Percentiles rank a stretch among this genome's conserved stretches.
phyloP scores from a whole-genome alignment of 1,284 basidiomycete species.

The Ceratobasidium sp. region DNA sequence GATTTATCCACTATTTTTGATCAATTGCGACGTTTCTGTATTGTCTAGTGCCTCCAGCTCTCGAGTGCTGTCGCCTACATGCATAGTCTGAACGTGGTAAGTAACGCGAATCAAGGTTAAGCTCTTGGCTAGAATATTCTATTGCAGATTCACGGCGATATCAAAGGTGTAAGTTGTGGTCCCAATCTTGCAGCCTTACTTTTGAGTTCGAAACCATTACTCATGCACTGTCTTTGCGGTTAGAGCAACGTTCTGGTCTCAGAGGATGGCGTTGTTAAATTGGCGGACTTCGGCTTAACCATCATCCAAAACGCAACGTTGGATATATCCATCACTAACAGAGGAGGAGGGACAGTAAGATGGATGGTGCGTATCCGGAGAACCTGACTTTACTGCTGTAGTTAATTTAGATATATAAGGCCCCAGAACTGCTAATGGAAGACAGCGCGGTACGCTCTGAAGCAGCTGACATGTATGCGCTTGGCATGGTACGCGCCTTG shows the following conservation, averaged over 20 bases:
- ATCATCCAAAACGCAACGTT: not conserved
- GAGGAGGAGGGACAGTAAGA: constrained; percentile 12
- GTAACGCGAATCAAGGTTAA: not conserved
- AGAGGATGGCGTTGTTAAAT: constrained; percentile 1
- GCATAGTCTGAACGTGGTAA: constrained; percentile 14
- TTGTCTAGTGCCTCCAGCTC: constrained; percentile 5
- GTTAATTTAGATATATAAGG: not conserved
- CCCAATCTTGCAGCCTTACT: not conserved
- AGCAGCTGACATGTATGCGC: constrained; percentile 16
- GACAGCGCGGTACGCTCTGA: not conserved
- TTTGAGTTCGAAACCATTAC: not conserved
- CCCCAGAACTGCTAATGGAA: not conserved
- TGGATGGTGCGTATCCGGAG: constrained; percentile 11
- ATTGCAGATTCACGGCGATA: constrained; percentile 15
- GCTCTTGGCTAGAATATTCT: not conserved
- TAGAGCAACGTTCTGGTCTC: constrained; percentile 13
- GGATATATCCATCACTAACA: constrained; percentile 1
- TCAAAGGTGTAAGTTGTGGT: constrained; percentile 20
- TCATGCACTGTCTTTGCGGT: not conserved
- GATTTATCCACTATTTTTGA: too few species aligned
- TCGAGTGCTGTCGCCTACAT: constrained; percentile 1
- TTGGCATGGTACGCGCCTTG: constrained; percentile 4
- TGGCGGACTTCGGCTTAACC: constrained; percentile 18
- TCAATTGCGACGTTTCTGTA: too few species aligned
- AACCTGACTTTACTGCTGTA: not conserved